These are phyloP conservation scores for Colletotrichum sp. DNA, from an alignment of 2,329 filamentous ascomycete species.

Conservation along the genomic window DNA sequence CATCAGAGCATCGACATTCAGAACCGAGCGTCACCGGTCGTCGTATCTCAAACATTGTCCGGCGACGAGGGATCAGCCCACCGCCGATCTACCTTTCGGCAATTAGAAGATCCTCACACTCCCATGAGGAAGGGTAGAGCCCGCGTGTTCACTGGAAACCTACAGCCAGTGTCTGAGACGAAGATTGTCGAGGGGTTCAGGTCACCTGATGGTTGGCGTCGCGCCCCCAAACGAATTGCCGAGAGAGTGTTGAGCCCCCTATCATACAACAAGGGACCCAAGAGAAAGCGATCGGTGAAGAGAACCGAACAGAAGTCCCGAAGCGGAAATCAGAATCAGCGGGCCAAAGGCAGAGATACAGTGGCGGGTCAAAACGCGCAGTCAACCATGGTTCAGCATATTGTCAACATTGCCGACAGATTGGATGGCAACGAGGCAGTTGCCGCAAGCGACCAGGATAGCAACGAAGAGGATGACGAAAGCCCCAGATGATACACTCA, in stretches of 20 bases:
- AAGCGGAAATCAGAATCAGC: not conserved
- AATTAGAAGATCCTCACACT: not conserved
- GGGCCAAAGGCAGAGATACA: no score
- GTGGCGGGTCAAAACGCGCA: not conserved
- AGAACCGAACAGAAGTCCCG: not conserved
- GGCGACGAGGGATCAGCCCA: not conserved
- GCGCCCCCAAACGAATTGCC: not conserved
- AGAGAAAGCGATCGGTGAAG: not conserved
- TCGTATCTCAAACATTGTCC: not conserved
- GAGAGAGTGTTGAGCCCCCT: not conserved
- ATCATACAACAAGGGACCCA: not conserved
- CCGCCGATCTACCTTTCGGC: not conserved
- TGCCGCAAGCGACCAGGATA: not conserved
- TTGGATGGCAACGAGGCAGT: not conserved
- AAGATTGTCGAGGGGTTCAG: not conserved
- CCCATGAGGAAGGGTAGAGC: not conserved
- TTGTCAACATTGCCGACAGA: not conserved
- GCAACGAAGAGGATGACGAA: not conserved
- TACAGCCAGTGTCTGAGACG: not conserved
- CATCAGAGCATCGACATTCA: not conserved
- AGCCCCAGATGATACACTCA: not conserved
- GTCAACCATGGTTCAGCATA: not conserved
- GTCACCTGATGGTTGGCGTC: not conserved
- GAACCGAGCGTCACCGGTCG: not conserved
- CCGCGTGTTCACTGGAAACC: not conserved